Evolutionary conservation across 805 yeast genomes (phyloP), one percentile per base, ranked within the genome.

Genomic region (Debaryomyces hansenii): DNA sequence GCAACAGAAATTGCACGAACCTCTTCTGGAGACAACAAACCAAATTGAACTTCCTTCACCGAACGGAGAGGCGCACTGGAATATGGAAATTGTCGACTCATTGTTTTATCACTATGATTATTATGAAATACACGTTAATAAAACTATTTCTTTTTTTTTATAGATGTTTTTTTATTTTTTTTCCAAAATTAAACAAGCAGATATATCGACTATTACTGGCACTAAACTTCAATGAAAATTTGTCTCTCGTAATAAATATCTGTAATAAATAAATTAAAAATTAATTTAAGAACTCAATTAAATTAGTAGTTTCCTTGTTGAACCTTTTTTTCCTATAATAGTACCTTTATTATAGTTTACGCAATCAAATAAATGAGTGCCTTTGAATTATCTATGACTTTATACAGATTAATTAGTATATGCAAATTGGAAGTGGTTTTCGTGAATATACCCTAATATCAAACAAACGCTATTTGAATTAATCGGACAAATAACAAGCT

Each of bases 51-150:
- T 79, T 94, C 99, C 73, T 91, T 92, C 52, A 94, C 91, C 43
- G 97, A 85, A 69, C 98, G 90, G 69, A 94, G 82, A 46, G 99
- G 99, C 51, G 99, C 99, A 76, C 97, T 90, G 49, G 98, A 94
- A 78, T 88, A 91, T 63, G 97, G 96, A 68, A 92, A 71, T 54
- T 69, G 75, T 49, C 75, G 75, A 66, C 76, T 72, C 77, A 72
- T 72, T 37, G 27, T 24, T 24, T 24, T 24, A 15, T 53, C 28
- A 42, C 15, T 41, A 41, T 41, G 20, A 20, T n/a, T 10, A 21
- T 24, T 20, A 20, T 11, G 16, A 37, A 9, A 16, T 21, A 24
- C 2, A 15, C 18, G 20, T 40, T 28, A 29, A 15, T 20, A 15
- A 18, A 24, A 31, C 36, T 33, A 24, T 21, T 46, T 42, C n/a